Percentiles rank a stretch among this genome's conserved stretches.
Conservation (phyloP, 2,329 filamentous ascomycete genomes). For the Harringtonia aguacate region DNA sequence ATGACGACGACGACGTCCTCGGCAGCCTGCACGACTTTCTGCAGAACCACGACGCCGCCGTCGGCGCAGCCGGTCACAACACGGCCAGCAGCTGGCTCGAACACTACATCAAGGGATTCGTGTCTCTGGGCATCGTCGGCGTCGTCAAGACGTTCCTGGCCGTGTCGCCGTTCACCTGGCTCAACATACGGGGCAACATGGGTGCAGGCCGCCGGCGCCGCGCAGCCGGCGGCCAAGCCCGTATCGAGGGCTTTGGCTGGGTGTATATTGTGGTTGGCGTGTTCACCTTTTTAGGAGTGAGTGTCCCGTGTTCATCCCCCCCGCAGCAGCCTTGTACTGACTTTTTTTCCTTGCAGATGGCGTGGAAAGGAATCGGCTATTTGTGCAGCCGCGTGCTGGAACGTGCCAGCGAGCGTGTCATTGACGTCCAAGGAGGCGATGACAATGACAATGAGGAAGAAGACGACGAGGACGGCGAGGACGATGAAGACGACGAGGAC, state of each 20-base stretch:
- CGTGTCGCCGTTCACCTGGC: constrained; percentile 66
- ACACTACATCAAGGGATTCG: constrained; percentile 82
- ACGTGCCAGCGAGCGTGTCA: constrained; percentile 65
- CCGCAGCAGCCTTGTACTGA: constrained; percentile 22
- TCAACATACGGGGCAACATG: constrained; percentile 57
- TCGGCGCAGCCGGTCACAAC: constrained; percentile 24
- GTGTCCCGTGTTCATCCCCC: constrained; percentile 25
- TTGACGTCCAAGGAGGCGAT: constrained; percentile 62
- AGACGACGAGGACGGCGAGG: constrained; percentile 58
- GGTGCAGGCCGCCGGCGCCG: constrained; percentile 39
- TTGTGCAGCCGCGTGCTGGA: constrained; percentile 66
- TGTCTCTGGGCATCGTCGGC: constrained; percentile 80
- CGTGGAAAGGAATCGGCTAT: constrained; percentile 71
- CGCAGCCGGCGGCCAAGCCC: constrained; percentile 59
- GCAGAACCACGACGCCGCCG: constrained; percentile 17
- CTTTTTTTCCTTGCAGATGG: constrained; percentile 41
- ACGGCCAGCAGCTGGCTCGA: constrained; percentile 52
- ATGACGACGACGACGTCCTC: constrained; percentile 16
- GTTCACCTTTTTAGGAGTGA: constrained; percentile 66
- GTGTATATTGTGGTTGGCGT: constrained; percentile 71
- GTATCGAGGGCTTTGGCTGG: constrained; percentile 71
- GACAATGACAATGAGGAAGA: constrained; percentile 59
- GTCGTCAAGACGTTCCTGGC: constrained; percentile 71
- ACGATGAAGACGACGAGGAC: constrained; percentile 39
- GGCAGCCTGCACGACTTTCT: not conserved